phyloP scores from a whole-genome alignment of 2,329 filamentous ascomycete species.

The Aspergillus sp. region DNA sequence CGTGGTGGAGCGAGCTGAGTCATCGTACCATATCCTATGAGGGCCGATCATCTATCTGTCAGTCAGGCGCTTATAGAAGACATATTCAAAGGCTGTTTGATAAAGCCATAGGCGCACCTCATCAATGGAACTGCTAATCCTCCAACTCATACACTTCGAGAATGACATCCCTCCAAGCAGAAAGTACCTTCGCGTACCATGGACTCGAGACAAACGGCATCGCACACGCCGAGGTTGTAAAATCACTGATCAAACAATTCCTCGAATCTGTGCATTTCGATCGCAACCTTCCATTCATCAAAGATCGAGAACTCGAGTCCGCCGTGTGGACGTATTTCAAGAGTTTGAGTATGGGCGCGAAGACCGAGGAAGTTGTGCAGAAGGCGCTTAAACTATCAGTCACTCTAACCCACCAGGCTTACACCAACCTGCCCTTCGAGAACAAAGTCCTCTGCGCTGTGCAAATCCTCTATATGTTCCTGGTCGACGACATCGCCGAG shows the following conservation, averaged over 20 bases:
- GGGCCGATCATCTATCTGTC: not conserved
- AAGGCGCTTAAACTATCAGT: constrained; percentile 5
- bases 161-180: not conserved
- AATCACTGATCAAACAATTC: constrained; percentile 5
- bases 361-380: constrained; percentile 1
- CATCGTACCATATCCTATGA: not conserved
- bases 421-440: constrained; percentile 6
- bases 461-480: constrained; percentile 9
- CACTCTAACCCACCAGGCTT: constrained; percentile 3
- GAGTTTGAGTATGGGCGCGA: constrained; percentile 2
- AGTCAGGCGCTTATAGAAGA: not conserved
- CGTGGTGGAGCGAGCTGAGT: not conserved
- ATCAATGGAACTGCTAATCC: not conserved
- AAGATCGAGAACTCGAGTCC: constrained; percentile 3
- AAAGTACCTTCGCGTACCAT: constrained; percentile 4
- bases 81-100: not conserved
- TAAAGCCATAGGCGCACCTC: not conserved
- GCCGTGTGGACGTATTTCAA: constrained; percentile 7
- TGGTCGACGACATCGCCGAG: constrained; percentile 8
- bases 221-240: constrained; percentile 1
- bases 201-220: not conserved
- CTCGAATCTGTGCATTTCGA: constrained; percentile 8
- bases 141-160: not conserved
- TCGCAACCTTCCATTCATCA: not conserved
- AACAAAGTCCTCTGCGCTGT: constrained; percentile 5